These are phyloP conservation scores for Carex littledalei DNA, from an alignment of 176 grass and related monocot species.

Conservation along the genomic window DNA sequence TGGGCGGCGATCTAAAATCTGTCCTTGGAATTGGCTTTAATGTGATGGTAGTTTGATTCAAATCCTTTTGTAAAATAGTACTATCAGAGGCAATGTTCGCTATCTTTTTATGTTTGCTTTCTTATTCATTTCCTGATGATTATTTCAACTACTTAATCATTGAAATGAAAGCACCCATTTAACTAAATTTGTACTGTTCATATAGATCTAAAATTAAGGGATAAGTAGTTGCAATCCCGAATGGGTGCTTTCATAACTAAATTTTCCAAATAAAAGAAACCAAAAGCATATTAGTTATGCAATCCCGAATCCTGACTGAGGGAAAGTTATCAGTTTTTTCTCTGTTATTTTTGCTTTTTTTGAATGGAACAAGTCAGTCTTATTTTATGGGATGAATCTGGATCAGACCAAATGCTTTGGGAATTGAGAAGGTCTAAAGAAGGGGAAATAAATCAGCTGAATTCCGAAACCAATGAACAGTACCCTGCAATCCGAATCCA, in stretches of 20 bases:
- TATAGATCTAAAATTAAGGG: background rate
- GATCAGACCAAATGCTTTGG: background rate
- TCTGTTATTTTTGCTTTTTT: background rate
- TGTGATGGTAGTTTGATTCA: slow-evolving; percentile 1
- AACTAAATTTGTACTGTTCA: slow-evolving; percentile 7
- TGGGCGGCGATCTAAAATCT: background rate
- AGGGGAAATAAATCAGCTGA: background rate
- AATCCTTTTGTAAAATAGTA: background rate
- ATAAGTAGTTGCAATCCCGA: too few relatives aligned
- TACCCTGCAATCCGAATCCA: too few relatives aligned
- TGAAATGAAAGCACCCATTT: slow-evolving; percentile 7
- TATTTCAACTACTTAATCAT: slow-evolving; percentile 17
- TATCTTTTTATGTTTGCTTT: background rate
- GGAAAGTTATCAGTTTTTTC: background rate
- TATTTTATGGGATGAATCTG: background rate
- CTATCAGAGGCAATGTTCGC: background rate
- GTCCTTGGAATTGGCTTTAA: slow-evolving; percentile 1
- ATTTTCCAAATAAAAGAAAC: background rate
- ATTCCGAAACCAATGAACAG: too few relatives aligned
- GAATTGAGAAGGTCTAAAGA: slow-evolving; percentile 2
- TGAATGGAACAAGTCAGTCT: background rate
- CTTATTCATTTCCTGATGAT: background rate
- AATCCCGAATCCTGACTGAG: too few relatives aligned
- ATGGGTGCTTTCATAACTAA: too few relatives aligned
- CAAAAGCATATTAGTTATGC: too few relatives aligned